phyloP scores from a whole-genome alignment of 1,284 basidiomycete species.

The Thelephora terrestris region DNA sequence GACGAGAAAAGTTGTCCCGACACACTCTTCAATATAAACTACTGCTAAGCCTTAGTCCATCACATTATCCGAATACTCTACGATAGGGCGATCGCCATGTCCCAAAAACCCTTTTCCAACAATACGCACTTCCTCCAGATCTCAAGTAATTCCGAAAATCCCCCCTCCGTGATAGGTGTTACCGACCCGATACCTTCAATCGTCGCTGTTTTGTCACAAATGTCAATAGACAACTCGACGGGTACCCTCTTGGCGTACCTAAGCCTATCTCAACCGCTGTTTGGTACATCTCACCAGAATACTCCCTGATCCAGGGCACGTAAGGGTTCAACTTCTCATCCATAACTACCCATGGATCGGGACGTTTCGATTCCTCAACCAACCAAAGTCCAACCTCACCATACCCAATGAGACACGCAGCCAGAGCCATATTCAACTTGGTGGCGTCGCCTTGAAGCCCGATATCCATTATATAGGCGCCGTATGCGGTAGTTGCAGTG shows the following conservation, averaged over 20 bases:
- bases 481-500: slow-evolving; percentile 71
- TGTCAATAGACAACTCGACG: not conserved
- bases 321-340: slow-evolving; percentile 53
- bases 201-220: slow-evolving; percentile 31
- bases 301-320: slow-evolving; percentile 76
- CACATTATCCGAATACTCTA: not conserved
- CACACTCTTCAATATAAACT: too few species aligned
- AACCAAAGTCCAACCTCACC: slow-evolving; percentile 90
- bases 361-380: slow-evolving; percentile 40
- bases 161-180: slow-evolving; percentile 54
- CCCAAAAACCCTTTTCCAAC: slow-evolving; percentile 88
- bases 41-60: too few species aligned
- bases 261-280: slow-evolving; percentile 62
- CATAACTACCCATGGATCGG: slow-evolving; percentile 38
- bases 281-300: slow-evolving; percentile 65
- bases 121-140: slow-evolving; percentile 75
- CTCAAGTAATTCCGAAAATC: slow-evolving; percentile 56
- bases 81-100: slow-evolving; percentile 54
- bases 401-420: slow-evolving; percentile 86
- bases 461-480: slow-evolving; percentile 75
- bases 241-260: slow-evolving; percentile 30
- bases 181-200: slow-evolving; percentile 50
- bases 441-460: slow-evolving; percentile 70
- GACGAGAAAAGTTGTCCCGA: too few species aligned
- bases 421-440: slow-evolving; percentile 71